Evolutionary conservation across 495 filamentous ascomycete genomes (phyloP).

Genomic region (Hypoxylon intermedium): DNA sequence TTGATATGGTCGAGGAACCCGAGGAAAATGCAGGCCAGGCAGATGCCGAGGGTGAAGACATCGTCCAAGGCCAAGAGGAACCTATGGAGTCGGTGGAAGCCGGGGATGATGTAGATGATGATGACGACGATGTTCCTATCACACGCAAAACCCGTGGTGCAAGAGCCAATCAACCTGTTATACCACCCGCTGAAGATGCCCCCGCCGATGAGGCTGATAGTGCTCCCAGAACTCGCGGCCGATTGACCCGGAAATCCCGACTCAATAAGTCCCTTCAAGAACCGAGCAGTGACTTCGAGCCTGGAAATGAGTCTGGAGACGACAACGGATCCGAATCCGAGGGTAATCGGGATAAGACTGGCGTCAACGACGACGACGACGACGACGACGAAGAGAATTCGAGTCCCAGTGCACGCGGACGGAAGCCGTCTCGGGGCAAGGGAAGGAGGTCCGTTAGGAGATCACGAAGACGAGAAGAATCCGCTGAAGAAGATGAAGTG

Average conservation of each 20-base stretch:
- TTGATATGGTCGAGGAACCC: conserved; percentile 45
- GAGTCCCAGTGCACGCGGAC: conserved; percentile 49
- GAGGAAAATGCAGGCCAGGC: conserved; percentile 44
- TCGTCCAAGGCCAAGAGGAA: conserved; percentile 45
- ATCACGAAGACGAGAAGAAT: conserved; percentile 43
- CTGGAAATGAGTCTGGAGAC: conserved; percentile 67
- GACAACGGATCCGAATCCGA: conserved; percentile 57
- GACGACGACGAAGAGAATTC: conserved; percentile 54
- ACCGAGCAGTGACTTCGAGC: conserved; percentile 89
- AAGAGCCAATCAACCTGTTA: conserved; percentile 41
- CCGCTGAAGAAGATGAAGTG: conserved; percentile 70
- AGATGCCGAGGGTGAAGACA: conserved; percentile 45
- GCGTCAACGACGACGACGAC: conserved; percentile 49
- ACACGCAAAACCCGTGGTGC: conserved; percentile 60
- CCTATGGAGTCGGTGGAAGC: conserved; percentile 50
- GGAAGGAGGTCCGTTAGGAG: conserved; percentile 45
- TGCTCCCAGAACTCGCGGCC: conserved; percentile 46
- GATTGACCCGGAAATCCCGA: conserved; percentile 57
- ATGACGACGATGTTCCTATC: conserved; percentile 71
- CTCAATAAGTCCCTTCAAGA: conserved; percentile 65
- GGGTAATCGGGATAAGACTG: conserved; percentile 34
- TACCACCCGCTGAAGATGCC: conserved; percentile 44
- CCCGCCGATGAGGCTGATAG: conserved; percentile 44
- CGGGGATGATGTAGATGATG: conserved; percentile 65
- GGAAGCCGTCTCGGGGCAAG: conserved; percentile 46